These are phyloP conservation scores for Berkeleyomyces rouxiae DNA, from an alignment of 2,329 filamentous ascomycete species.

Conservation along the genomic window DNA sequence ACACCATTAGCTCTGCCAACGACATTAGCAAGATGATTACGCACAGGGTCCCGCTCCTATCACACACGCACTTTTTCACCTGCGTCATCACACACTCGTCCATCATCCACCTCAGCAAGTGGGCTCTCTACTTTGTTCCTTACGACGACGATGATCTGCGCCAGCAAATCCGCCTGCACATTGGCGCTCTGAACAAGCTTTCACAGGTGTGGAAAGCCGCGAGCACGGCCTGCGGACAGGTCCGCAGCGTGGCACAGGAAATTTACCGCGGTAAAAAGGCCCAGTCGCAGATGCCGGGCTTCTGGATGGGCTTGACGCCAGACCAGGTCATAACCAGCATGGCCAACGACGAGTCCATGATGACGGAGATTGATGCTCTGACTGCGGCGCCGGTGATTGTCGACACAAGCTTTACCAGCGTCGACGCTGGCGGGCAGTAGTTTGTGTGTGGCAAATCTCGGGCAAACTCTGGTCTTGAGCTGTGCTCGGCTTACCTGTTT, in stretches of 20 bases:
- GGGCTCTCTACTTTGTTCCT: constrained; percentile 45
- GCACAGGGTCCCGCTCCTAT: constrained; percentile 52
- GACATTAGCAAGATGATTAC: constrained; percentile 61
- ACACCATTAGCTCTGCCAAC: constrained; percentile 64
- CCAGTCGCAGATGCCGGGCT: constrained; percentile 33
- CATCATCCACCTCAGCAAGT: constrained; percentile 68
- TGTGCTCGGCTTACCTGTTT: not conserved
- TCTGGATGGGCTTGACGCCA: constrained; percentile 38
- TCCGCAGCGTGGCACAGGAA: constrained; percentile 64
- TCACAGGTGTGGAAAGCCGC: constrained; percentile 59
- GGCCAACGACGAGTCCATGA: constrained; percentile 40
- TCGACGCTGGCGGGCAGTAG: not conserved
- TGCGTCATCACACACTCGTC: constrained; percentile 65
- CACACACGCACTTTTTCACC: constrained; percentile 71
- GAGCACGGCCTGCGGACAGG: constrained; percentile 50
- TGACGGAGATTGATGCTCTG: constrained; percentile 35
- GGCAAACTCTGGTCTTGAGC: not conserved
- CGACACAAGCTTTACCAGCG: not conserved
- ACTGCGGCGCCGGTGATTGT: constrained; percentile 10
- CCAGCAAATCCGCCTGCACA: constrained; percentile 63
- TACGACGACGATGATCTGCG: constrained; percentile 49
- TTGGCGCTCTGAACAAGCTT: constrained; percentile 54
- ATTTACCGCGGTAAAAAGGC: constrained; percentile 46
- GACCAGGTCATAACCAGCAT: constrained; percentile 39
- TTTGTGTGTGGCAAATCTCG: not conserved